phyloP scores from a whole-genome alignment of 2,329 filamentous ascomycete genomes.

The Alternaria sp. region DNA sequence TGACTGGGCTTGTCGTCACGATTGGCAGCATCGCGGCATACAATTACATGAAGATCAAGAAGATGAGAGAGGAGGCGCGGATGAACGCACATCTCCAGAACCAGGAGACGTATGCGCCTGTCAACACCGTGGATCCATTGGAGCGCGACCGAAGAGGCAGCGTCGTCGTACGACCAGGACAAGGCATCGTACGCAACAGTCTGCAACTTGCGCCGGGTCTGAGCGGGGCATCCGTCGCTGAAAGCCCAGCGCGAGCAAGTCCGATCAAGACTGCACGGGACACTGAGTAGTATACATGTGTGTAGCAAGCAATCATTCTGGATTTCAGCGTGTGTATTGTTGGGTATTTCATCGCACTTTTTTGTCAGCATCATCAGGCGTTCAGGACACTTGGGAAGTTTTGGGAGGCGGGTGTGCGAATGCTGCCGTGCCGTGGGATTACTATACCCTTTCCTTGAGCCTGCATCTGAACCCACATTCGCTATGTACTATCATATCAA shows the following conservation, averaged over 20 bases:
- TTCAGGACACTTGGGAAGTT: not conserved
- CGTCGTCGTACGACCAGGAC: slow-evolving; percentile 22
- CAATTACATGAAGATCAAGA: slow-evolving; percentile 91
- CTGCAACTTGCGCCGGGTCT: slow-evolving; percentile 45
- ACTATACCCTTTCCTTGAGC: slow-evolving; percentile 1
- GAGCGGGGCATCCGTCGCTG: slow-evolving; percentile 18
- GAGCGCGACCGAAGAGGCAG: slow-evolving; percentile 28
- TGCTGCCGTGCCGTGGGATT: not conserved
- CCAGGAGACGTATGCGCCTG: slow-evolving; percentile 48
- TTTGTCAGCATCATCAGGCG: slow-evolving; percentile 21
- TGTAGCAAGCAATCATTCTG: not conserved
- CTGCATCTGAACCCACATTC: slow-evolving; percentile 4
- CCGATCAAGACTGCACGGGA: slow-evolving; percentile 56
- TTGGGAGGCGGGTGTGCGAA: not conserved
- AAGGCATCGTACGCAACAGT: slow-evolving; percentile 46
- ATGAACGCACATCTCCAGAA: slow-evolving; percentile 53
- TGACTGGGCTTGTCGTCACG: slow-evolving; percentile 86
- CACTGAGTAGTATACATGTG: slow-evolving; percentile 43
- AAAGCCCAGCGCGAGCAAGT: slow-evolving; percentile 43
- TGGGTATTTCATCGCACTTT: not conserved
- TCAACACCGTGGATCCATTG: slow-evolving; percentile 40
- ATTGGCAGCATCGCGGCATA: slow-evolving; percentile 86
- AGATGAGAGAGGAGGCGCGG: slow-evolving; percentile 81
- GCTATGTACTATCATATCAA: slow-evolving; percentile 12
- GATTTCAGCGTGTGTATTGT: slow-evolving; percentile 6